phyloP scores from a whole-genome alignment of 371 early-diverging fungal genomes.

The Rhizopus stolonifer region DNA sequence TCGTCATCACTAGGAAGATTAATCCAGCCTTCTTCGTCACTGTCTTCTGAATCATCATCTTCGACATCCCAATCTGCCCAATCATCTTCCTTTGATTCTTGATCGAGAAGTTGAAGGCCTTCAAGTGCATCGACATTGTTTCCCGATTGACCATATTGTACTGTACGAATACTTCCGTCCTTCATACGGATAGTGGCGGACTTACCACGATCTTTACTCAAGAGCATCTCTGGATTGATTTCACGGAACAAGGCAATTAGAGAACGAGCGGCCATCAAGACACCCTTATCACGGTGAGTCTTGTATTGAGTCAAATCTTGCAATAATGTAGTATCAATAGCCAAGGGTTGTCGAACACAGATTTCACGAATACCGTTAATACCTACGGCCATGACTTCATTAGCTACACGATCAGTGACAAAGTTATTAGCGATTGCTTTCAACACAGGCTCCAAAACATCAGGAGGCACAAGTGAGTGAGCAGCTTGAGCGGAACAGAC shows the following conservation, averaged over 20 bases:
- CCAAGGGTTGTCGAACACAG: conserved; percentile 86
- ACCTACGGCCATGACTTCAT: conserved; percentile 93
- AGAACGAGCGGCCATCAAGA: conserved; percentile 88
- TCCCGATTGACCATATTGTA: conserved; percentile 71
- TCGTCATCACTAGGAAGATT: conserved; percentile 54
- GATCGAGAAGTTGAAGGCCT: conserved; percentile 72
- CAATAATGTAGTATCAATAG: conserved; percentile 84
- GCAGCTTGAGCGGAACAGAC: conserved; percentile 89
- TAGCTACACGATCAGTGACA: conserved; percentile 85
- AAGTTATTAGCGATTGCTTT: conserved; percentile 93
- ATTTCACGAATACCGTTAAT: conserved; percentile 93
- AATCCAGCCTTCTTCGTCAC: conserved; percentile 50
- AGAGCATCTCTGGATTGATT: conserved; percentile 89
- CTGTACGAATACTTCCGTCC: conserved; percentile 57
- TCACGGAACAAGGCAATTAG: conserved; percentile 90
- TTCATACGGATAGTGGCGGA: conserved; percentile 71
- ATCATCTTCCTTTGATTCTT: conserved; percentile 15
- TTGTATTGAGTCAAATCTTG: conserved; percentile 90
- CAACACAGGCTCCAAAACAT: conserved; percentile 80
- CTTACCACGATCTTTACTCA: conserved; percentile 91
- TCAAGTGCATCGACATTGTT: conserved; percentile 64
- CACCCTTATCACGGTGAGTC: conserved; percentile 88
- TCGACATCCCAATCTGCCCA: conserved; percentile 7
- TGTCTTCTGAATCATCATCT: conserved; percentile 13
- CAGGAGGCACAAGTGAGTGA: conserved; percentile 93